Evolutionary conservation across 805 yeast species (phyloP).

Genomic region (Zygotorulaspora florentina): DNA sequence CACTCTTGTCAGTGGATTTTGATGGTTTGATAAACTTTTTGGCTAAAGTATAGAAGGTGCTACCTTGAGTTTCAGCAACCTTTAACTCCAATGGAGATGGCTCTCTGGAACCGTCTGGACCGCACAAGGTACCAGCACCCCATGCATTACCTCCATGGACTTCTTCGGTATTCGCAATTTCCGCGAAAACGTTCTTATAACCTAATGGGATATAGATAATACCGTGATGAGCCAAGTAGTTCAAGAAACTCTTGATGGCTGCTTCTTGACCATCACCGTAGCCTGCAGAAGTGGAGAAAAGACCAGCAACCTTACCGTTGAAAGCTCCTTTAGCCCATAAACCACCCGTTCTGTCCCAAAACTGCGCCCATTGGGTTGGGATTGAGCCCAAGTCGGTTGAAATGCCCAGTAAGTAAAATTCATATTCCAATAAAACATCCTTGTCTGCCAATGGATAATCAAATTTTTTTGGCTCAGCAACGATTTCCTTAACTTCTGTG

Average conservation of each 20-base stretch:
- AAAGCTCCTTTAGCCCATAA: constrained; percentile 70
- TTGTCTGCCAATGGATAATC: constrained; percentile 52
- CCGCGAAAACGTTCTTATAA: constrained; percentile 53
- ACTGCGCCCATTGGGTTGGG: constrained; percentile 72
- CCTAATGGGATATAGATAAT: constrained; percentile 75
- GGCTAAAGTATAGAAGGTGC: constrained; percentile 49
- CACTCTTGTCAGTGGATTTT: constrained; percentile 5
- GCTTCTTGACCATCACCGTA: constrained; percentile 78
- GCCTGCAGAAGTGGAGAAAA: constrained; percentile 67
- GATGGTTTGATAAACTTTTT: constrained; percentile 27
- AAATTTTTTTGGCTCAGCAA: constrained; percentile 61
- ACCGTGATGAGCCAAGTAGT: constrained; percentile 71
- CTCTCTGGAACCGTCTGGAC: constrained; percentile 68
- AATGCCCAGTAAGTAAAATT: constrained; percentile 70
- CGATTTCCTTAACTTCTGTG: constrained; percentile 45
- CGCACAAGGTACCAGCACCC: constrained; percentile 84
- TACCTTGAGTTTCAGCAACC: constrained; percentile 66
- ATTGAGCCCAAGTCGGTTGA: constrained; percentile 76
- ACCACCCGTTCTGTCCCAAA: constrained; percentile 75
- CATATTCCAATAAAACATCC: constrained; percentile 57
- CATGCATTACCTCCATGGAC: constrained; percentile 80
- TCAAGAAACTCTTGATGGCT: constrained; percentile 56
- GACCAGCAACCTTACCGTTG: constrained; percentile 68
- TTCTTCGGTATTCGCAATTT: constrained; percentile 54
- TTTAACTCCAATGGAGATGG: constrained; percentile 60